A percentile compares a stretch with the other conserved stretches of the same genome.
These are phyloP conservation scores for Backusella sp. DNA, from an alignment of 192 early-diverging fungal genomes.

Conservation along the genomic window DNA sequence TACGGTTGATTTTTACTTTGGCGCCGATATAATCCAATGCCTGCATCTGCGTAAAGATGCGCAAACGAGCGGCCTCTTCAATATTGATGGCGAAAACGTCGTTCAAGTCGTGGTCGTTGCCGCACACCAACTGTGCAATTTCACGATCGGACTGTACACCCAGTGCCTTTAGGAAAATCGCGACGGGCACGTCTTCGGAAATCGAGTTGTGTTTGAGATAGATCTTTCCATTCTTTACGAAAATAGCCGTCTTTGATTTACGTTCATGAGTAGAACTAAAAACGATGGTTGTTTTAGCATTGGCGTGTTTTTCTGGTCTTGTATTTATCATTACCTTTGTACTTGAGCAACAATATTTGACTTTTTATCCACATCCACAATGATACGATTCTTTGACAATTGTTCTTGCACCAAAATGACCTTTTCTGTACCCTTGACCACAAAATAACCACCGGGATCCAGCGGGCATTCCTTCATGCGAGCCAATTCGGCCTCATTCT, in stretches of 20 bases:
- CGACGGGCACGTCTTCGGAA: conserved; percentile 83
- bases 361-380: conserved; percentile 85
- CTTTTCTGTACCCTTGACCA: conserved; percentile 95
- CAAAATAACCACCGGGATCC: conserved; percentile 97
- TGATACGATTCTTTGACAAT: conserved; percentile 97
- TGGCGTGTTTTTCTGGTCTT: neutral
- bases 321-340: conserved; percentile 49
- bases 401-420: conserved; percentile 99
- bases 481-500: conserved; percentile 81
- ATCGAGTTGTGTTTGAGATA: conserved; percentile 93
- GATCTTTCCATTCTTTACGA: conserved; percentile 59
- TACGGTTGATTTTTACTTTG: conserved; percentile 69
- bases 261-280: conserved; percentile 85
- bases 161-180: conserved; percentile 89
- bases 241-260: conserved; percentile 91
- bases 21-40: conserved; percentile 87
- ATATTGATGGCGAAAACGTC: conserved; percentile 83
- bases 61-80: conserved; percentile 75
- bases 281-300: neutral
- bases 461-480: conserved; percentile 91
- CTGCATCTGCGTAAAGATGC: conserved; percentile 88
- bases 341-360: conserved; percentile 83
- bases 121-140: conserved; percentile 90
- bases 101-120: conserved; percentile 78
- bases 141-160: conserved; percentile 95